These are phyloP conservation scores for Musa itinerans DNA, from an alignment of 176 grass and related monocot genomes.

Conservation along the genomic window DNA sequence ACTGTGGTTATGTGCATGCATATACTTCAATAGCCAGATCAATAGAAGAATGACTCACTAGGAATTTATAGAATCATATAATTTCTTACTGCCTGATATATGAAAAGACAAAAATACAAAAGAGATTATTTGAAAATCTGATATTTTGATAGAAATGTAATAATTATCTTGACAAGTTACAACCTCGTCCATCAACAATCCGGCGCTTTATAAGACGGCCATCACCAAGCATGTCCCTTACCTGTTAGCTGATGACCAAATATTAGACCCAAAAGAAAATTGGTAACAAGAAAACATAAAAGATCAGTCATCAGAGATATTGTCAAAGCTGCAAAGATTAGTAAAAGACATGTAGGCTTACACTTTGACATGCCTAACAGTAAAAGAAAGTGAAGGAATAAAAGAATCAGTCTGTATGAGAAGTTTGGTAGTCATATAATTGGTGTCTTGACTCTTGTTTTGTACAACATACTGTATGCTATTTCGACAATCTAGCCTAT, in stretches of 20 bases:
- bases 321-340: neutral
- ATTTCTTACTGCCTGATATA: neutral
- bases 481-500: neutral
- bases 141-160: conserved; percentile 10
- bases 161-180: conserved; percentile 23
- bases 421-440: no score
- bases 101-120: neutral
- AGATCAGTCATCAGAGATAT: neutral
- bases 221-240: conserved; percentile 98
- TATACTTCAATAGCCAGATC: neutral
- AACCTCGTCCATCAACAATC: conserved; percentile 82
- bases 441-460: no score
- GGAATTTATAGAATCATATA: neutral
- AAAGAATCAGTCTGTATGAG: neutral
- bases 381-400: neutral
- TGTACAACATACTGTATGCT: no score
- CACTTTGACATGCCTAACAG: neutral
- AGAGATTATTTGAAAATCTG: neutral
- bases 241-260: conserved; percentile 29
- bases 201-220: conserved; percentile 95
- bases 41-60: neutral
- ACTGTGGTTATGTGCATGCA: neutral
- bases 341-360: neutral
- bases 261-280: neutral
- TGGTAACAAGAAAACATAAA: neutral